Conservation (phyloP, 495 filamentous ascomycete genomes). For the Annulohypoxylon moriforme region DNA sequence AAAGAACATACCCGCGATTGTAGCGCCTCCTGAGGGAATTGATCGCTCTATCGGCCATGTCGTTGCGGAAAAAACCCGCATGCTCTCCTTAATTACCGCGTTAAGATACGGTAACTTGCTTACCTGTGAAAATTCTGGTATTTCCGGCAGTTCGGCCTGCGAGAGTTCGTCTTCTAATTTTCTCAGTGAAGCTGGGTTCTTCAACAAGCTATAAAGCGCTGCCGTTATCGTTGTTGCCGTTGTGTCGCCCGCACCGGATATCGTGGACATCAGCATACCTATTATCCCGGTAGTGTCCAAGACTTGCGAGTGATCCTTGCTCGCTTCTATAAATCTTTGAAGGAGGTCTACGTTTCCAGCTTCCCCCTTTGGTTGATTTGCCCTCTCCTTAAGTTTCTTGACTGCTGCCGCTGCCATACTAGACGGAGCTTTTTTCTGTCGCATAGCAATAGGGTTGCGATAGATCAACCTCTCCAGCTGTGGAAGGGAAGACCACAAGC, state of each 20-base stretch:
- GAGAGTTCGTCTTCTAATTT: constrained; percentile 64
- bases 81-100: constrained; percentile 69
- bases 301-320: constrained; percentile 37
- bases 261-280: constrained; percentile 57
- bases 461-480: constrained; percentile 42
- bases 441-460: constrained; percentile 44
- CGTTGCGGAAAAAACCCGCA: constrained; percentile 65
- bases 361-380: no score
- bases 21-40: no score
- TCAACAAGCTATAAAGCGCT: constrained; percentile 62
- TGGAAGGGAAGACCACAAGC: constrained; percentile 42
- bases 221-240: constrained; percentile 65
- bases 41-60: no score
- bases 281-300: constrained; percentile 51
- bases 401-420: constrained; percentile 24
- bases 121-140: no score
- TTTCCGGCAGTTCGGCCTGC: constrained; percentile 39
- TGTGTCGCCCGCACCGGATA: no score
- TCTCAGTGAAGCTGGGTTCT: constrained; percentile 57
- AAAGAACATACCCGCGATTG: no score
- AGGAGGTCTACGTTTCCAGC: no score
- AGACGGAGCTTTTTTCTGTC: constrained; percentile 24
- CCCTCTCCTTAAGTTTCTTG: constrained; percentile 18
- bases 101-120: constrained; percentile 68
- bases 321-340: constrained; percentile 42